A percentile compares a stretch with the other conserved stretches of the same genome.
Evolutionary conservation across 306 rosid species (phyloP).

Genomic region (Sphenostylis stenocarpa): DNA sequence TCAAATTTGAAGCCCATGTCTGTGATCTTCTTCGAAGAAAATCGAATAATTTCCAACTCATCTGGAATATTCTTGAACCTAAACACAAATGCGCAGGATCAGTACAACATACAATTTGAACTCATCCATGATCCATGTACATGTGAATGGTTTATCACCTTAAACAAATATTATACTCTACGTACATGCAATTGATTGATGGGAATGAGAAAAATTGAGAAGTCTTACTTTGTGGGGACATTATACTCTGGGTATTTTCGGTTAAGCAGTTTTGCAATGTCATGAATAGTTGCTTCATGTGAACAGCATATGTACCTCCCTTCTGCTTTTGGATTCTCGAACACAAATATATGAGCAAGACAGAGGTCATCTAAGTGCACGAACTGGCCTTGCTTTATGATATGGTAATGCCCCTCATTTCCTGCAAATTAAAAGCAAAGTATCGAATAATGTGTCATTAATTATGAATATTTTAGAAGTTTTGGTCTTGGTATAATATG

Average conservation of each 20-base stretch:
- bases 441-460: no score
- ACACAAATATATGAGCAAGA: slow-evolving; percentile 61
- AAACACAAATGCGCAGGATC: neutral
- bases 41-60: slow-evolving; percentile 45
- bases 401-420: slow-evolving; percentile 55
- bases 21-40: slow-evolving; percentile 63
- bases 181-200: neutral
- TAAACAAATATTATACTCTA: neutral
- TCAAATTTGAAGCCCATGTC: slow-evolving; percentile 69
- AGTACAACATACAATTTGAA: neutral
- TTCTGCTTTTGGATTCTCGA: slow-evolving; percentile 57
- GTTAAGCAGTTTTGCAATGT: slow-evolving; percentile 50
- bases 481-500: no score
- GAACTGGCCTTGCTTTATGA: slow-evolving; percentile 64
- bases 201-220: neutral
- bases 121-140: no score
- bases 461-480: no score
- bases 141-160: no score
- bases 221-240: slow-evolving; percentile 61
- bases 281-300: slow-evolving; percentile 60
- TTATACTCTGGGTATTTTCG: slow-evolving; percentile 55
- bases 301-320: slow-evolving; percentile 74
- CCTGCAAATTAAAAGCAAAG: slow-evolving; percentile 38
- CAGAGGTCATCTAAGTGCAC: slow-evolving; percentile 78
- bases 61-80: slow-evolving; percentile 71